A percentile compares a stretch with the other conserved stretches of the same genome.
Evolutionary conservation across 2,329 filamentous ascomycete genomes (phyloP).

Genomic region (Xylaria sp.): DNA sequence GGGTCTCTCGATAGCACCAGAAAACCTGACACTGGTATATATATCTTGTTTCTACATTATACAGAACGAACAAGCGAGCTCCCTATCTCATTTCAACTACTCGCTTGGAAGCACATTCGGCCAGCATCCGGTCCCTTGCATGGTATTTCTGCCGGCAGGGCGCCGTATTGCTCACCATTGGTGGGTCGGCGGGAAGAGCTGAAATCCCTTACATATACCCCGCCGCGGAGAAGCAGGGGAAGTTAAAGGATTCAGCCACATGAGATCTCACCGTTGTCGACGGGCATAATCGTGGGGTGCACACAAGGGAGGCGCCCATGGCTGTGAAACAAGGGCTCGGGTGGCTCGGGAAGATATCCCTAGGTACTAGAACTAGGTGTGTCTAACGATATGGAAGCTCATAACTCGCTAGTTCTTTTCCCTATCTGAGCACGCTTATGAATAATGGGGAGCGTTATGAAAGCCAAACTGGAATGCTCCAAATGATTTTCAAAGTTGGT

Average conservation of each 20-base stretch:
- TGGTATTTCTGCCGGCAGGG: not conserved
- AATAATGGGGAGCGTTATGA: no score
- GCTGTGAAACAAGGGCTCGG: no score
- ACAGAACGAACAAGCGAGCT: not conserved
- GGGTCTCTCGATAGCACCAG: not conserved
- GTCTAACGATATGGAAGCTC: not conserved
- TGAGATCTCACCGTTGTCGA: not conserved
- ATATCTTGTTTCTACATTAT: not conserved
- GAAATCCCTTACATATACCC: conserved; percentile 4
- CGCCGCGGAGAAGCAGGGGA: not conserved
- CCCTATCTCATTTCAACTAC: not conserved
- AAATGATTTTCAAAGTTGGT: no score
- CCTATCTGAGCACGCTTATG: no score
- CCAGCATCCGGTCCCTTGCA: conserved; percentile 5
- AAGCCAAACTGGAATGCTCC: not conserved
- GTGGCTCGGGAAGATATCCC: not conserved
- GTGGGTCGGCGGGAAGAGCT: not conserved
- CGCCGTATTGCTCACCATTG: not conserved
- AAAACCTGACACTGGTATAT: not conserved
- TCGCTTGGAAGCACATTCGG: not conserved
- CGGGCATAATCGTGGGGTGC: not conserved
- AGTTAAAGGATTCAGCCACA: not conserved
- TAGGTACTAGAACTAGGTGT: not conserved
- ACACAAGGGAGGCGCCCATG: not conserved
- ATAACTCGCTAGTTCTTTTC: not conserved